Evolutionary conservation across 495 filamentous ascomycete species (phyloP).

Genomic region (Hypoxylon intermedium): DNA sequence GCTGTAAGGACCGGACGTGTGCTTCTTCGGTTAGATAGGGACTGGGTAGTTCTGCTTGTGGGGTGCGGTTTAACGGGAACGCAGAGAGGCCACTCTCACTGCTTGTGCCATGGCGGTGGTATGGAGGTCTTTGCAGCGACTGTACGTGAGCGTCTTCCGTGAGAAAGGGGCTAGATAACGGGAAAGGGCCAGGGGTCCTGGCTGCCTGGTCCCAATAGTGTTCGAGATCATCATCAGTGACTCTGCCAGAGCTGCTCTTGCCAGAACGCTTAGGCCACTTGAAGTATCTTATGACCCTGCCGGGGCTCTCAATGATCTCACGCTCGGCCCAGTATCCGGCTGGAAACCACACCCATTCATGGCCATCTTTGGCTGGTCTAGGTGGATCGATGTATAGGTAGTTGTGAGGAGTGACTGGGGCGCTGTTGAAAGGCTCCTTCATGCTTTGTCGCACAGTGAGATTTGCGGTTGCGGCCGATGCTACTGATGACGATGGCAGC

Average conservation of each 20-base stretch:
- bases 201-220: conserved; percentile 30
- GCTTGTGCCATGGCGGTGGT: conserved; percentile 27
- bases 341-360: conserved; percentile 65
- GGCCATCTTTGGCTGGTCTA: conserved; percentile 54
- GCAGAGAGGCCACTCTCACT: conserved; percentile 35
- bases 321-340: conserved; percentile 64
- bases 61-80: conserved; percentile 25
- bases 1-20: conserved; percentile 53
- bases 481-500: conserved; percentile 27
- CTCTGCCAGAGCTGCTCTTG: conserved; percentile 43
- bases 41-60: conserved; percentile 34
- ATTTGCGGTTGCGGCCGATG: conserved; percentile 10
- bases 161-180: conserved; percentile 40
- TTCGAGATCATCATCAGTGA: conserved; percentile 26
- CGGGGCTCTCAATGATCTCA: conserved; percentile 40
- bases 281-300: conserved; percentile 44
- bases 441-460: conserved; percentile 4
- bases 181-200: conserved; percentile 14
- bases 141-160: conserved; percentile 47
- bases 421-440: conserved; percentile 24
- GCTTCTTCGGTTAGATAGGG: conserved; percentile 54
- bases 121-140: conserved; percentile 38
- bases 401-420: conserved; percentile 7
- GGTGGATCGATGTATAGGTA: conserved; percentile 51
- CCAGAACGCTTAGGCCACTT: conserved; percentile 47